A percentile compares a stretch with the other conserved stretches of the same genome.
phyloP scores from a whole-genome alignment of 352 stramenopile genomes.

The Phytophthora brassicae region DNA sequence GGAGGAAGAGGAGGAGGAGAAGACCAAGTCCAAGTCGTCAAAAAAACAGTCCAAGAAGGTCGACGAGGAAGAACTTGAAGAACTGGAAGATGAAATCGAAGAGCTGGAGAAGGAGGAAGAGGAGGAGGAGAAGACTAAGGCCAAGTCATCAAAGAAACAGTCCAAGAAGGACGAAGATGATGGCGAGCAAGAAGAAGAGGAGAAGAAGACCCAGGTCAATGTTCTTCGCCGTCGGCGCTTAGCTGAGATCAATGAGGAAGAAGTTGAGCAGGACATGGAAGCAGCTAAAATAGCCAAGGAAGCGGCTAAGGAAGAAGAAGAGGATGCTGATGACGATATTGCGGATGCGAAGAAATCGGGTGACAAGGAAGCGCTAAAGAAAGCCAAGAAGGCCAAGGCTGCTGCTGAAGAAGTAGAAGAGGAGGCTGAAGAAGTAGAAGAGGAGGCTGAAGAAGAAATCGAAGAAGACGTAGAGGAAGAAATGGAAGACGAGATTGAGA shows the following conservation, averaged over 20 bases:
- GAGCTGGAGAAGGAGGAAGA: too few species aligned
- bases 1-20: too few species aligned
- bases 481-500: constrained; percentile 22
- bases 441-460: constrained; percentile 24
- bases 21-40: too few species aligned
- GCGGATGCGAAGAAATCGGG: constrained; percentile 21
- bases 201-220: too few species aligned
- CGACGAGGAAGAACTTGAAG: too few species aligned
- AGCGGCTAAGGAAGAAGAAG: constrained; percentile 24
- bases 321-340: constrained; percentile 32
- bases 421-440: constrained; percentile 26
- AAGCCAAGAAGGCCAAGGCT: constrained; percentile 17
- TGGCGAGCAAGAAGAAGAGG: too few species aligned
- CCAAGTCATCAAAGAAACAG: too few species aligned
- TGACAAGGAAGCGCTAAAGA: constrained; percentile 24
- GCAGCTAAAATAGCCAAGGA: constrained; percentile 21
- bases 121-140: too few species aligned
- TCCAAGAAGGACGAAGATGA: too few species aligned
- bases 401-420: constrained; percentile 30
- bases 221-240: constrained; percentile 25
- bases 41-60: too few species aligned
- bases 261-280: constrained; percentile 34
- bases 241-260: constrained; percentile 19
- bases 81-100: too few species aligned
- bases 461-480: constrained; percentile 18